phyloP scores from a whole-genome alignment of 495 filamentous ascomycete species.

The Lophium mytilinum region DNA sequence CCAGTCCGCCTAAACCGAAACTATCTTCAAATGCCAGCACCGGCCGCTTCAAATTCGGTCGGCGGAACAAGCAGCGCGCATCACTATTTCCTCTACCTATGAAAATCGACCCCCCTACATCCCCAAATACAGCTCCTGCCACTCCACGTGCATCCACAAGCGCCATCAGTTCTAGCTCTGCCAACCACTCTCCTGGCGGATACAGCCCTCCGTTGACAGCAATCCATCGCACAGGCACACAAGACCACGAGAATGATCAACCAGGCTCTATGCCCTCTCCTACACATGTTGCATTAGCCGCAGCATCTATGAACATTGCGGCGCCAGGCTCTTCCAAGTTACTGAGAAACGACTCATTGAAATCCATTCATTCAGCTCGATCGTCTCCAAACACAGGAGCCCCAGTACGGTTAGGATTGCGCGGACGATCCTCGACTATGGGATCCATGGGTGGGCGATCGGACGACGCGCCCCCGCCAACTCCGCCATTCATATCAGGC shows the following conservation, averaged over 20 bases:
- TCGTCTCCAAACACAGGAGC: slow-evolving; percentile 24
- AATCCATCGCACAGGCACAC: slow-evolving; percentile 28
- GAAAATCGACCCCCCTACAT: slow-evolving; percentile 37
- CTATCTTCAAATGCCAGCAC: slow-evolving; percentile 52
- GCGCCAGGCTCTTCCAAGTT: slow-evolving; percentile 37
- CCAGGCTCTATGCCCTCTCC: slow-evolving; percentile 50
- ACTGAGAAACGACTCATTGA: slow-evolving; percentile 55
- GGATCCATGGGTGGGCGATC: slow-evolving; percentile 56
- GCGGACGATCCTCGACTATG: slow-evolving; percentile 83
- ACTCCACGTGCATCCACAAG: slow-evolving; percentile 46
- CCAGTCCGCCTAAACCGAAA: slow-evolving; percentile 55
- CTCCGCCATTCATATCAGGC: slow-evolving; percentile 29
- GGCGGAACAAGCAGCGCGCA: slow-evolving; percentile 71
- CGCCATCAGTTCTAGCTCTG: slow-evolving; percentile 23
- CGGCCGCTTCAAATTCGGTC: slow-evolving; percentile 72
- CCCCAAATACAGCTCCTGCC: slow-evolving; percentile 33
- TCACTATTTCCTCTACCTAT: slow-evolving; percentile 84
- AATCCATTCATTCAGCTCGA: slow-evolving; percentile 65
- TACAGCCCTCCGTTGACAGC: slow-evolving; percentile 30
- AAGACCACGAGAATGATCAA: slow-evolving; percentile 35
- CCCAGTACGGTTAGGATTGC: slow-evolving; percentile 44
- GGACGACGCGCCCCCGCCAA: slow-evolving; percentile 50
- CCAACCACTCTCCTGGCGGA: slow-evolving; percentile 24
- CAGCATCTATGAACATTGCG: slow-evolving; percentile 33
- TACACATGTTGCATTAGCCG: slow-evolving; percentile 43